phyloP scores from a whole-genome alignment of 2,329 filamentous ascomycete genomes.

The Exophiala oligosperma region DNA sequence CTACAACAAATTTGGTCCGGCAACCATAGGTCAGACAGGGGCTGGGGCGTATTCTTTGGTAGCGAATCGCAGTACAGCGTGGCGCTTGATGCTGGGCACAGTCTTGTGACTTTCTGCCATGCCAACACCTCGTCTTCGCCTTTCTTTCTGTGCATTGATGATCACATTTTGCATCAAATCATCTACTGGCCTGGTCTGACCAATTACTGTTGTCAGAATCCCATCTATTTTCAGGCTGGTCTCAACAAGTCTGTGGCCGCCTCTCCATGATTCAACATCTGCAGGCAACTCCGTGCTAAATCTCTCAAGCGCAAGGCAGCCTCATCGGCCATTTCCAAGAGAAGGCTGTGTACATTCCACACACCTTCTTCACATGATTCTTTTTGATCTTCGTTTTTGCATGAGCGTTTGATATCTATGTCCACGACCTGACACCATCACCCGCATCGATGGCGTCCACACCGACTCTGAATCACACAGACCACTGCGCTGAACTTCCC shows the following conservation, averaged over 20 bases:
- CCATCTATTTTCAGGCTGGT: background rate
- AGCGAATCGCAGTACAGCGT: background rate
- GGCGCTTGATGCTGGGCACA: background rate
- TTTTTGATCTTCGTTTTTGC: background rate
- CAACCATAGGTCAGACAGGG: background rate
- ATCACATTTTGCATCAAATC: too few species aligned
- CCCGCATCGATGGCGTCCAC: background rate
- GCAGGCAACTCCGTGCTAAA: slow-evolving; percentile 6
- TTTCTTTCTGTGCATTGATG: too few species aligned
- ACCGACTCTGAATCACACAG: background rate
- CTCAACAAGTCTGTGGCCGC: background rate
- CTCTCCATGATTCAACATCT: background rate
- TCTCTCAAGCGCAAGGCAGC: slow-evolving; percentile 2
- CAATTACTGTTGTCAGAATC: background rate
- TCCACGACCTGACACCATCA: background rate
- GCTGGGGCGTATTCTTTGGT: background rate
- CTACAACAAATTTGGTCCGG: background rate
- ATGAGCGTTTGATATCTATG: background rate
- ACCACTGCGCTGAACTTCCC: slow-evolving; percentile 16
- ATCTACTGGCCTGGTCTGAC: background rate
- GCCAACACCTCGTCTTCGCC: too few species aligned
- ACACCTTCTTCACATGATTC: background rate
- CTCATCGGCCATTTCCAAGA: background rate
- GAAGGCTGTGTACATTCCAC: slow-evolving; percentile 3
- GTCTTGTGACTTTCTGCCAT: background rate